These are phyloP conservation scores for Noccaea bulbosa DNA, from an alignment of 345 rosid genomes.

Conservation along the genomic window DNA sequence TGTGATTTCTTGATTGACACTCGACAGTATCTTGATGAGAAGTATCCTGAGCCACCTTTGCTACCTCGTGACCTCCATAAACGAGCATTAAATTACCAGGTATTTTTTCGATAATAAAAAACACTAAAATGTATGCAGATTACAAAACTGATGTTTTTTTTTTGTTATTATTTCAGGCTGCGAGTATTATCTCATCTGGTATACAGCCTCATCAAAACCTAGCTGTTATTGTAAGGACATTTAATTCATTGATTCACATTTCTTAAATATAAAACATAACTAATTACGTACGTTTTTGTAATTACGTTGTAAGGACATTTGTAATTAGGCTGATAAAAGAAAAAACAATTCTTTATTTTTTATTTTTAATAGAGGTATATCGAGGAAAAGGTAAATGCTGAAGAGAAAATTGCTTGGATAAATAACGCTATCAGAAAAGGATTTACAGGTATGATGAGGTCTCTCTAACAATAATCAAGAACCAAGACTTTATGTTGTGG, in stretches of 20 bases:
- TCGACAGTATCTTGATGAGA: conserved; percentile 71
- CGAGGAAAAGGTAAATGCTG: conserved; percentile 56
- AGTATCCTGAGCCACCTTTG: conserved; percentile 71
- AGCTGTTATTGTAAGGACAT: conserved; percentile 49
- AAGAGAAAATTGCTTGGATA: conserved; percentile 58
- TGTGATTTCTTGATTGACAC: conserved; percentile 25
- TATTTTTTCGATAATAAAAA: conserved; percentile 11
- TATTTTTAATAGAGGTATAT: conserved; percentile 52
- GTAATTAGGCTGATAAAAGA: not conserved
- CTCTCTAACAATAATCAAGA: not conserved
- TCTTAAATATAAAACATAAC: too few species aligned
- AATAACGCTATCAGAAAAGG: conserved; percentile 63
- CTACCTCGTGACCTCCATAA: conserved; percentile 66
- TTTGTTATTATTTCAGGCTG: conserved; percentile 52
- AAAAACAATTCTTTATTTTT: not conserved
- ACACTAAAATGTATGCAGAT: not conserved
- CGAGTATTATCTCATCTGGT: conserved; percentile 69
- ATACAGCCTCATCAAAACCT: conserved; percentile 86
- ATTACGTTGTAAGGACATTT: conserved; percentile 26
- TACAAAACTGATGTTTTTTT: not conserved
- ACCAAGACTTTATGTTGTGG: not conserved
- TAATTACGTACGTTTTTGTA: too few species aligned
- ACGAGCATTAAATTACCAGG: conserved; percentile 75
- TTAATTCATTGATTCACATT: not conserved
- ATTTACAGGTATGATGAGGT: conserved; percentile 56